Percentiles rank a stretch among this genome's conserved stretches.
Conservation (phyloP, 1,139 yeast species). For the Hemisphaericaspora xylofermentans region DNA sequence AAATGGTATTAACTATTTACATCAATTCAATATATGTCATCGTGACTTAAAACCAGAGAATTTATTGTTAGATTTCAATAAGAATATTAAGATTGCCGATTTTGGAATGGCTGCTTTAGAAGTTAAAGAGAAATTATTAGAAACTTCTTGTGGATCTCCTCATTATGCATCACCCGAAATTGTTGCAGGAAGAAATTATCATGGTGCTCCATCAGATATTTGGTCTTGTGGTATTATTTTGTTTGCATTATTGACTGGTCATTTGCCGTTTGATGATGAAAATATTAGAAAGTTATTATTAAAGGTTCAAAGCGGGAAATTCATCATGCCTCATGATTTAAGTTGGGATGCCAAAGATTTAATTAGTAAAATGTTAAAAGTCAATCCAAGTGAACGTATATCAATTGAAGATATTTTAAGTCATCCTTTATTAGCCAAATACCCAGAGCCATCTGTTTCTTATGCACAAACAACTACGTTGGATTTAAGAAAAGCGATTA, state of each 20-base stretch:
- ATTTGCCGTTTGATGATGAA: slow-evolving; percentile 95
- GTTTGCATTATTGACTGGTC: slow-evolving; percentile 91
- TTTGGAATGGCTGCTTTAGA: slow-evolving; percentile 99
- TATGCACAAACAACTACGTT: slow-evolving; percentile 17
- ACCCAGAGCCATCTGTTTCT: slow-evolving; percentile 44
- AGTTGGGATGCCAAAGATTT: slow-evolving; percentile 85
- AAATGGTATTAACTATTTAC: slow-evolving; percentile 89
- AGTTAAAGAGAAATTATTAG: slow-evolving; percentile 77
- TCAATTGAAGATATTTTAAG: slow-evolving; percentile 66
- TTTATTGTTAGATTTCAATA: slow-evolving; percentile 77
- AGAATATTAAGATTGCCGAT: slow-evolving; percentile 93
- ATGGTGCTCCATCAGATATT: slow-evolving; percentile 95
- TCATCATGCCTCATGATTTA: slow-evolving; percentile 76
- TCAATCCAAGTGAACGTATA: slow-evolving; percentile 77
- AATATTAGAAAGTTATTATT: slow-evolving; percentile 80
- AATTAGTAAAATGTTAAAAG: slow-evolving; percentile 76
- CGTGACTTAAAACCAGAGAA: slow-evolving; percentile 97
- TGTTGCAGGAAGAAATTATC: slow-evolving; percentile 90
- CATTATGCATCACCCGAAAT: slow-evolving; percentile 98
- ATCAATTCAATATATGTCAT: slow-evolving; percentile 90
- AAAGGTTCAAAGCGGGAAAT: slow-evolving; percentile 89
- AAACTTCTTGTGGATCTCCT: slow-evolving; percentile 97
- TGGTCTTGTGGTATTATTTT: slow-evolving; percentile 98
- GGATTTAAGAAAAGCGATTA: slow-evolving; percentile 30
- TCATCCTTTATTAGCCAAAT: slow-evolving; percentile 80